Base-by-base conservation (phyloP, 1,284 basidiomycete genomes). In the Chondrostereum purpureum region DNA sequence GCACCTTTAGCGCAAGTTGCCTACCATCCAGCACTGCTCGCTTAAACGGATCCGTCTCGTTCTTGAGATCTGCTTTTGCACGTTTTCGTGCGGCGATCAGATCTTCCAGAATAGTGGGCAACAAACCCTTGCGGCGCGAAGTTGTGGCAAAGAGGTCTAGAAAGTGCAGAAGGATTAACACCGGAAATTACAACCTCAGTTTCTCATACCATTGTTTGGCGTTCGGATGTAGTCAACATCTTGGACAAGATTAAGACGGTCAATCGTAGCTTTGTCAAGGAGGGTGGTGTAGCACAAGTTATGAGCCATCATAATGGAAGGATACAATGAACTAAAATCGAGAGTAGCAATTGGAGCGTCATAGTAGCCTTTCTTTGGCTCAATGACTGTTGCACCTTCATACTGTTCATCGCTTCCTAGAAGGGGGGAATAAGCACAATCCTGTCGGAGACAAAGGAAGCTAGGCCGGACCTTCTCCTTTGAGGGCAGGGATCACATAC, bases 301-400 rank as follows among this genome's bases (percentile, higher is more conserved):
- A 62, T 98, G 94, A 0, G 93, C 94, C 92, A 96, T 96, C 93
- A 98, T 98, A 67, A 98, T 97, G 0, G 94, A 97, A 0, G 93
- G 93, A 63, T 98, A 98, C 53, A 98, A 74, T 0, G 92, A 96
- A 47, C 90, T 92, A 67, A 98, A 98, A 77, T 98, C 93, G 35
- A 98, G 77, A 0, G 93, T 97, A 4, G 94, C 92, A 56, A 98
- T 96, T 0, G 93, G 93, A 0, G 83, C 78, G 58, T 95, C 91
- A 60, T 96, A 98, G 63, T 88, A 98, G 0, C 94, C 93, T 58
- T 86, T 91, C 60, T 77, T 83, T 1, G 93, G 93, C 57, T 98
- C 94, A 54, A 97, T 96, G 58, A 97, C 93, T 10, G 92, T 98
- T 1, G 94, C 94, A 54, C 93, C 93, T 67, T 97, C 93, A 57